Conservation (phyloP, 768 basidiomycete genomes). For the Kockovaella imperatae region DNA sequence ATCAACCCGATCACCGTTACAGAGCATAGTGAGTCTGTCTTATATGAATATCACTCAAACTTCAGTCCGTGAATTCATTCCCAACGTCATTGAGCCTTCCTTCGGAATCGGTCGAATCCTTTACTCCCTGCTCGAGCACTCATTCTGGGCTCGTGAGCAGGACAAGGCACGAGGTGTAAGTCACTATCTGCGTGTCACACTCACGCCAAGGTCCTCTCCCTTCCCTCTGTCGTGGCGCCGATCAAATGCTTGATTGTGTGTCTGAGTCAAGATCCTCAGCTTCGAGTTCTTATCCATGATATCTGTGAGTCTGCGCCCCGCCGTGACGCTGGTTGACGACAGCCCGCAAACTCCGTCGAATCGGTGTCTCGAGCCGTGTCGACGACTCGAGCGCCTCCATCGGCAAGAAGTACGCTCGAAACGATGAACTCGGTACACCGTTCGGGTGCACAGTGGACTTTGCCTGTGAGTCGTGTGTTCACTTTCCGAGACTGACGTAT, state of each 20-base stretch:
- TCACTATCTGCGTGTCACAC: constrained; percentile 22
- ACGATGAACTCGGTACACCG: constrained; percentile 97
- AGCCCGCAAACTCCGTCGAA: constrained; percentile 80
- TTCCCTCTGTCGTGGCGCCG: constrained; percentile 82
- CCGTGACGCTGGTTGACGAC: background rate
- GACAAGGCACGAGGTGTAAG: constrained; percentile 82
- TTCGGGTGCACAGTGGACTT: constrained; percentile 95
- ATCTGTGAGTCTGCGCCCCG: constrained; percentile 78
- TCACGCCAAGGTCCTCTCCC: constrained; percentile 75
- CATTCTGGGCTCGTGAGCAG: constrained; percentile 87
- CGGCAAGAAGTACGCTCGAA: constrained; percentile 92
- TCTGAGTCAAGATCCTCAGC: constrained; percentile 73
- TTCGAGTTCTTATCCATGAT: constrained; percentile 73
- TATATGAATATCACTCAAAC: constrained; percentile 4
- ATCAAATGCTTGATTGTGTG: constrained; percentile 97
- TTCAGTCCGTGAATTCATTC: constrained; percentile 84
- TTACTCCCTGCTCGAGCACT: constrained; percentile 88
- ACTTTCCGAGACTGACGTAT: constrained; percentile 5
- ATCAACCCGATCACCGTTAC: constrained; percentile 80
- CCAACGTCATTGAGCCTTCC: constrained; percentile 98
- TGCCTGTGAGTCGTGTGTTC: constrained; percentile 55
- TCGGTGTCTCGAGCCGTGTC: constrained; percentile 84
- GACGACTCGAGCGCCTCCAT: constrained; percentile 94
- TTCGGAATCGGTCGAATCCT: constrained; percentile 95
- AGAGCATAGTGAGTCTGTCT: constrained; percentile 56